Conservation (phyloP, 768 basidiomycete genomes). For the Calocera viscosa region DNA sequence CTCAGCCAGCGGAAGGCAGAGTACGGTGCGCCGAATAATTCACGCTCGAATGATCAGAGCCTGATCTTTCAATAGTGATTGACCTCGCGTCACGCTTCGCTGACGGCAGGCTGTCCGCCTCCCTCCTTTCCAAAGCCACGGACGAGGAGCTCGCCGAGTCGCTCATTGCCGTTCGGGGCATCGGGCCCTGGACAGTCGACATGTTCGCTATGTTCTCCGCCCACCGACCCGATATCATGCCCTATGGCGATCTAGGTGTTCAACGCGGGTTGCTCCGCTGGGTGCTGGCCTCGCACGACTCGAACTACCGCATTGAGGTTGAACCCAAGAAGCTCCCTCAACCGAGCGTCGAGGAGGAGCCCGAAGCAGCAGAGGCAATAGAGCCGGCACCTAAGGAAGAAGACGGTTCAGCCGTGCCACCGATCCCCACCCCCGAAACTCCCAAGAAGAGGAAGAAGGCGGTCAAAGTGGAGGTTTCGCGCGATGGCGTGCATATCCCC, state of each 20-base stretch:
- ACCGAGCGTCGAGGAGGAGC: background rate
- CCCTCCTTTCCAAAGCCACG: slow-evolving; percentile 52
- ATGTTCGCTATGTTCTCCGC: slow-evolving; percentile 90
- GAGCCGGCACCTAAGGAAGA: slow-evolving; percentile 8
- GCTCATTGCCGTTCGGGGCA: slow-evolving; percentile 65
- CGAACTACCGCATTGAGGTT: background rate
- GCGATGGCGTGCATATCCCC: slow-evolving; percentile 14
- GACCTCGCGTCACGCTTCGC: slow-evolving; percentile 70
- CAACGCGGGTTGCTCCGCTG: slow-evolving; percentile 37
- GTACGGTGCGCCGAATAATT: slow-evolving; percentile 45
- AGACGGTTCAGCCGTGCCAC: slow-evolving; percentile 12
- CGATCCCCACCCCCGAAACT: slow-evolving; percentile 18
- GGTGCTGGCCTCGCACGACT: slow-evolving; percentile 23
- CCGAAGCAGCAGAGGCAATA: background rate
- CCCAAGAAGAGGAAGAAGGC: slow-evolving; percentile 20
- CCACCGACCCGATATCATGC: slow-evolving; percentile 68
- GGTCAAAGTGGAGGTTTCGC: slow-evolving; percentile 12
- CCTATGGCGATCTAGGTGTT: slow-evolving; percentile 69
- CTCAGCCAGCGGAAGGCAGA: slow-evolving; percentile 78
- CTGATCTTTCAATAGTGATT: slow-evolving; percentile 38
- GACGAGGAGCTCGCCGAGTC: slow-evolving; percentile 68
- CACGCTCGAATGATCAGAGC: background rate
- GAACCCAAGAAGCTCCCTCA: background rate
- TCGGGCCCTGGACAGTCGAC: slow-evolving; percentile 60
- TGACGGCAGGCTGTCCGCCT: slow-evolving; percentile 63